Evolutionary conservation across 306 rosid genomes (phyloP), one percentile per base, ranked within the genome.

Genomic region (Trifolium repens): DNA sequence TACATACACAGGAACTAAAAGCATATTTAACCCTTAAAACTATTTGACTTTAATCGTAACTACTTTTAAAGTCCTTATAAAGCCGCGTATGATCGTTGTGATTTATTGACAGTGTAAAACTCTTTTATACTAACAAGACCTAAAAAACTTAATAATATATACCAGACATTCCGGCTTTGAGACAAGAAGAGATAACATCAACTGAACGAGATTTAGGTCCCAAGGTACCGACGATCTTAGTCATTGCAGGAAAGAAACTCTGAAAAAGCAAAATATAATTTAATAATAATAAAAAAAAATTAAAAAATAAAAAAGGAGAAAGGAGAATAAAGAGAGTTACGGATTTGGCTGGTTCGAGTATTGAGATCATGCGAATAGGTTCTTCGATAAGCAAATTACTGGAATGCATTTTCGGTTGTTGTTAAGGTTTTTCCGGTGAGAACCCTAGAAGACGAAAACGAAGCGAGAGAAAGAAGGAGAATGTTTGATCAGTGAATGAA

Each of bases 111-210:
- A 5, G 47, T 11, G 47, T 43, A 46, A 44, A 46, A 46, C 14
- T 13, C 3, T 12, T 13, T 4, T 44, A 46, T 5, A 46, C n/a
- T 2, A 27, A 32, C 27, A 66, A 40, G 2, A 17, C 1, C n/a
- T 8, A 52, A 1, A 42, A 17, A 57, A 17, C 19, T 4, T 7
- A n/a, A 61, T 49, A 67, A 32, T 1, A 12, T 7, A 15, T 81
- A 96, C 99, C 99, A 1, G 98, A 92, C 99, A 96, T 96, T 85
- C 98, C 99, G 65, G 99, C 98, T 42, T 85, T 83, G 59, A 96
- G 92, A 71, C 98, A 92, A 14, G 77, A 84, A 49, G 98, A 91
- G 67, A 96, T 87, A 72, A 73, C 83, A 52, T 92, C 93, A 4
- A 83, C 78, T 8, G 99, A 89, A 57, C 93, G 93, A 80, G 99